Conservation (phyloP, 2,329 filamentous ascomycete genomes). For the Ceratocystis diversiconidia region DNA sequence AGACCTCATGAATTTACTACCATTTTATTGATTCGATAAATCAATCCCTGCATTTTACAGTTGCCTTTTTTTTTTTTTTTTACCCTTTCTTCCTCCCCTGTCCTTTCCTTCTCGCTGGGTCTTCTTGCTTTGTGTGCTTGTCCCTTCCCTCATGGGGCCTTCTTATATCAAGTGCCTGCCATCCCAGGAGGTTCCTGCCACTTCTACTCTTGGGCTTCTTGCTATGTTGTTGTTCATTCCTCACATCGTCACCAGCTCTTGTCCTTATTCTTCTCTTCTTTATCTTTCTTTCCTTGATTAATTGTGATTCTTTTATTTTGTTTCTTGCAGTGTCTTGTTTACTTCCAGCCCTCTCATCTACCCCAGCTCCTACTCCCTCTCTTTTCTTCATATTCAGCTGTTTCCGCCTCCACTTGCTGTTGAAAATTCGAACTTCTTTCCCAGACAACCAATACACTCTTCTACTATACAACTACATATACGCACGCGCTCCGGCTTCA, state of each 20-base stretch:
- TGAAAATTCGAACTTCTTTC: not conserved
- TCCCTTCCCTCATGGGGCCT: not conserved
- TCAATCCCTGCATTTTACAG: not conserved
- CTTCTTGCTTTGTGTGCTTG: conserved; percentile 1
- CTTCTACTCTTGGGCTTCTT: not conserved
- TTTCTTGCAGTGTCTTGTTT: not conserved
- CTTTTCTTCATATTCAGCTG: not conserved
- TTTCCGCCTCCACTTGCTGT: not conserved
- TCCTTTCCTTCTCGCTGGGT: not conserved
- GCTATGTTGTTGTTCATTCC: not conserved
- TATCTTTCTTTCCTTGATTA: not conserved
- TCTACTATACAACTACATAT: not conserved
- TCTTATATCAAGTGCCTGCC: conserved; percentile 10
- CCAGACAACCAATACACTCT: not conserved
- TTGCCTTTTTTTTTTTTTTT: not conserved
- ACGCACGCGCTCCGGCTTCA: not conserved
- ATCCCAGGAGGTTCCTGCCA: conserved; percentile 6
- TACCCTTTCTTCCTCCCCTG: not conserved
- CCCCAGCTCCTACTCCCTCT: not conserved
- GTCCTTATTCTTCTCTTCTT: conserved; percentile 3
- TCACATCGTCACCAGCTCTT: not conserved
- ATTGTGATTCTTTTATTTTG: not conserved
- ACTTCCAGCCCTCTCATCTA: not conserved
- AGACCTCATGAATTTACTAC: not conserved
- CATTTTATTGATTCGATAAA: not conserved